Percentiles rank a stretch among this genome's conserved stretches.
These are phyloP conservation scores for Apiospora arundinis DNA, from an alignment of 2,329 filamentous ascomycete genomes.

Conservation along the genomic window DNA sequence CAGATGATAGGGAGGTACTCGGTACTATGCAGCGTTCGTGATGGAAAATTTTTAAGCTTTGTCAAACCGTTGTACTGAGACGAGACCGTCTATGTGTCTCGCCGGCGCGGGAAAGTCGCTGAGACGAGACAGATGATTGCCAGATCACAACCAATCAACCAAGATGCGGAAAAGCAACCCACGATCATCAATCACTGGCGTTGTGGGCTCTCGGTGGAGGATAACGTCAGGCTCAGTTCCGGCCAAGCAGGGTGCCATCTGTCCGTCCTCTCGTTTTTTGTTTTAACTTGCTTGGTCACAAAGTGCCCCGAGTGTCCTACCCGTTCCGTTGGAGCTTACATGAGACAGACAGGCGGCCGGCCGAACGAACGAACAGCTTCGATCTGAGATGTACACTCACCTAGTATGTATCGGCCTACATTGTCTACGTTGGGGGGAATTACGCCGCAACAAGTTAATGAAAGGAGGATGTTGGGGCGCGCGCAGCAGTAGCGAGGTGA, in stretches of 20 bases:
- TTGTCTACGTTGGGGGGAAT: not conserved
- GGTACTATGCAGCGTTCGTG: not conserved
- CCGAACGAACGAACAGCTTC: not conserved
- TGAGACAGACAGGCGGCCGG: not conserved
- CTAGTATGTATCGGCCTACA: too few relatives aligned
- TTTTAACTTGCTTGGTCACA: not conserved
- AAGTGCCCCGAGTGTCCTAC: constrained; percentile 12
- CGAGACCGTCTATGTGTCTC: constrained; percentile 14
- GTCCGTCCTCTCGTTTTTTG: not conserved
- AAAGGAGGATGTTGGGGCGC: not conserved
- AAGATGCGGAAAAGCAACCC: not conserved
- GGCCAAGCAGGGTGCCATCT: not conserved
- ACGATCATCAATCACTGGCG: not conserved
- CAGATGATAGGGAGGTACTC: not conserved
- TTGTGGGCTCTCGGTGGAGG: not conserved
- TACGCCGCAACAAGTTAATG: not conserved
- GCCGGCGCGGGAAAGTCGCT: not conserved
- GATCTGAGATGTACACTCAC: not conserved
- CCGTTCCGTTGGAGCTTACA: constrained; percentile 13
- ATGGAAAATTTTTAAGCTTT: not conserved
- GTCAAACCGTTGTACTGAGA: constrained; percentile 14
- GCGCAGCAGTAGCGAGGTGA: constrained; percentile 12
- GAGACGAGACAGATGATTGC: constrained; percentile 13
- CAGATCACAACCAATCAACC: not conserved
- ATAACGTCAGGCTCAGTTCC: not conserved